Evolutionary conservation across 148 eudicot species (phyloP).

Genomic region (Mesembryanthemum crystallinum): DNA sequence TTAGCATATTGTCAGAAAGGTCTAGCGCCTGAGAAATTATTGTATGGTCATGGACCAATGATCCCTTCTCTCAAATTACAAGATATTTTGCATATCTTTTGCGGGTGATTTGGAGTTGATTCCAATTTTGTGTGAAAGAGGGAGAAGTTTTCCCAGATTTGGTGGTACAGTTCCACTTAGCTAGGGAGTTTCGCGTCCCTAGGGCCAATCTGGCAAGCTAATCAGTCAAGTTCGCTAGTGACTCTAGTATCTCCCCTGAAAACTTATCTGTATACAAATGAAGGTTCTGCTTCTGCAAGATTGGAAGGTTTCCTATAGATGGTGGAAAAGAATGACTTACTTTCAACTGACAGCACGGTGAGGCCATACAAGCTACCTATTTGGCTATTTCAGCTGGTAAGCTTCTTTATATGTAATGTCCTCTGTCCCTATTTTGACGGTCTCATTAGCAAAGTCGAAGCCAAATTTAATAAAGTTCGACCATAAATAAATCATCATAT

Average conservation of each 20-base stretch:
- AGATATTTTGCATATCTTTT: too few relatives aligned
- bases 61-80: too few relatives aligned
- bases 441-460: too few relatives aligned
- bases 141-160: constrained; percentile 21
- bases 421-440: too few relatives aligned
- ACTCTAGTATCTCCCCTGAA: constrained; percentile 27
- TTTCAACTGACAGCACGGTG: constrained; percentile 21
- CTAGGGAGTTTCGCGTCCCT: constrained; percentile 15
- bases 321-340: constrained; percentile 25
- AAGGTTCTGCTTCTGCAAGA: constrained; percentile 27
- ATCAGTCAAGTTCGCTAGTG: constrained; percentile 19
- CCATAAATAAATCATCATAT: too few relatives aligned
- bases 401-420: constrained; percentile 22
- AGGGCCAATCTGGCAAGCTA: constrained; percentile 25
- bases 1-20: constrained; percentile 21
- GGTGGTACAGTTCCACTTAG: constrained; percentile 25
- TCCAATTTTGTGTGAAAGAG: too few relatives aligned
- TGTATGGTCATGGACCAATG: too few relatives aligned
- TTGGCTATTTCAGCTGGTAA: constrained; percentile 27
- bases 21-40: too few relatives aligned
- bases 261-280: constrained; percentile 14
- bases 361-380: constrained; percentile 27
- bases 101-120: too few relatives aligned
- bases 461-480: too few relatives aligned
- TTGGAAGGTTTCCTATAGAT: constrained; percentile 24